Evolutionary conservation across 306 rosid genomes (phyloP).

Genomic region (Parietaria judaica): DNA sequence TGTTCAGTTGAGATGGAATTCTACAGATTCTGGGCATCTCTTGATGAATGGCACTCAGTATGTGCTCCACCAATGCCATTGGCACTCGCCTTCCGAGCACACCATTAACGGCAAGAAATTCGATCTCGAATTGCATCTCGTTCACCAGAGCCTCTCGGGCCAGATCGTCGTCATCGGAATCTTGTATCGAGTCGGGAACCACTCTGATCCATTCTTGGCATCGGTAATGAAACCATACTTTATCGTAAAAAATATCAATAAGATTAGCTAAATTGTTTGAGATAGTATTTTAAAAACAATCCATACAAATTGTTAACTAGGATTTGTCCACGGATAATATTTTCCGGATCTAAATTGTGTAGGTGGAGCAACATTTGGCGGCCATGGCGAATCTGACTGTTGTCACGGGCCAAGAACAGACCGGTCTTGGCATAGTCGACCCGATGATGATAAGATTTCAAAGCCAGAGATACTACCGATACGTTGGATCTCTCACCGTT

Average conservation of each 20-base stretch:
- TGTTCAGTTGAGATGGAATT: slow-evolving; percentile 40
- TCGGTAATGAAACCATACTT: slow-evolving; percentile 23
- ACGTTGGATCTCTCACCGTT: slow-evolving; percentile 60
- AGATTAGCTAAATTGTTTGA: not conserved
- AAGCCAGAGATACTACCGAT: slow-evolving; percentile 40
- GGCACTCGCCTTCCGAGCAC: slow-evolving; percentile 87
- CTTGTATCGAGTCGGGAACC: slow-evolving; percentile 36
- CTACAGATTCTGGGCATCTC: slow-evolving; percentile 32
- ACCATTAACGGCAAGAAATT: slow-evolving; percentile 42
- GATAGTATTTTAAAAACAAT: no score
- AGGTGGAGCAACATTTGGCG: slow-evolving; percentile 30
- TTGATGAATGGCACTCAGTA: slow-evolving; percentile 41
- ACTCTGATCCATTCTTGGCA: slow-evolving; percentile 43
- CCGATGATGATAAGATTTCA: slow-evolving; percentile 26
- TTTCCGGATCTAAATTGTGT: no score
- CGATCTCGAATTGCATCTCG: slow-evolving; percentile 60
- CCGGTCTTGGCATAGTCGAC: slow-evolving; percentile 26
- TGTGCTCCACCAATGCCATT: slow-evolving; percentile 48
- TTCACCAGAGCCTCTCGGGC: slow-evolving; percentile 47
- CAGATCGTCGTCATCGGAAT: slow-evolving; percentile 46
- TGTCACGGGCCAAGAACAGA: slow-evolving; percentile 7
- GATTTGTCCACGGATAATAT: not conserved
- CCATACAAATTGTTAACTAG: no score
- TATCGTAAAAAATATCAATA: not conserved
- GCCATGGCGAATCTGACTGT: slow-evolving; percentile 17